Evolutionary conservation across 2,329 filamentous ascomycete species (phyloP).

Genomic region (Dothideomycetidae sp.): DNA sequence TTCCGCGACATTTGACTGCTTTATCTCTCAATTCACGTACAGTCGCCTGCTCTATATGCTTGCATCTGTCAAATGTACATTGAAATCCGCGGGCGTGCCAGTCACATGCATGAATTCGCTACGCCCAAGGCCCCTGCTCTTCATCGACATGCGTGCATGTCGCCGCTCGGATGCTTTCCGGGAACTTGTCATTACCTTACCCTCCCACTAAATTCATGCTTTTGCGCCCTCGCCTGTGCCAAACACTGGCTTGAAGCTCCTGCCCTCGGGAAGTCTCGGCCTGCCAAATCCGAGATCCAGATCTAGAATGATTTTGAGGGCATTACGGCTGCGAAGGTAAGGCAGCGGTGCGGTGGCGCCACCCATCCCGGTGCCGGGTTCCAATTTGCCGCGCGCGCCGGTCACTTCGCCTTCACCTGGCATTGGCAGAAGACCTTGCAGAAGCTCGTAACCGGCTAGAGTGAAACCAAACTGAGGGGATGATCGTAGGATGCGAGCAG

Average conservation of each 20-base stretch:
- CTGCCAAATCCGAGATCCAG: slow-evolving; percentile 86
- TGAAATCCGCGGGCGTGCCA: no score
- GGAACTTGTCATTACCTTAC: no score
- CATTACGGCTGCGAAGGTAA: slow-evolving; percentile 67
- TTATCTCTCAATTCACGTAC: no score
- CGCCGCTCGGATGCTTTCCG: no score
- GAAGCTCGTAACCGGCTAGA: slow-evolving; percentile 81
- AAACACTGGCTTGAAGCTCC: not conserved
- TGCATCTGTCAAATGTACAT: no score
- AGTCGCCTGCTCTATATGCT: no score
- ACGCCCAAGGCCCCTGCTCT: no score
- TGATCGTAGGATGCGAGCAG: slow-evolving; percentile 84
- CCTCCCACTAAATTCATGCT: no score
- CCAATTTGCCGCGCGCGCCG: slow-evolving; percentile 39
- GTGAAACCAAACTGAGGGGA: slow-evolving; percentile 98
- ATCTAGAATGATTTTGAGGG: slow-evolving; percentile 88
- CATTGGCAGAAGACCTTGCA: slow-evolving; percentile 68
- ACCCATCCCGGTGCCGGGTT: slow-evolving; percentile 48
- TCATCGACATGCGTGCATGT: no score
- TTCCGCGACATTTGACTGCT: no score
- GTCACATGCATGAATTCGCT: no score
- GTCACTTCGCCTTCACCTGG: slow-evolving; percentile 49
- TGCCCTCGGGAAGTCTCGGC: slow-evolving; percentile 31
- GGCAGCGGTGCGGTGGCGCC: slow-evolving; percentile 50
- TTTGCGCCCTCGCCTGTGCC: not conserved